Base-by-base conservation (phyloP, 2,329 filamentous ascomycete genomes). In the Colletotrichum sp. region DNA sequence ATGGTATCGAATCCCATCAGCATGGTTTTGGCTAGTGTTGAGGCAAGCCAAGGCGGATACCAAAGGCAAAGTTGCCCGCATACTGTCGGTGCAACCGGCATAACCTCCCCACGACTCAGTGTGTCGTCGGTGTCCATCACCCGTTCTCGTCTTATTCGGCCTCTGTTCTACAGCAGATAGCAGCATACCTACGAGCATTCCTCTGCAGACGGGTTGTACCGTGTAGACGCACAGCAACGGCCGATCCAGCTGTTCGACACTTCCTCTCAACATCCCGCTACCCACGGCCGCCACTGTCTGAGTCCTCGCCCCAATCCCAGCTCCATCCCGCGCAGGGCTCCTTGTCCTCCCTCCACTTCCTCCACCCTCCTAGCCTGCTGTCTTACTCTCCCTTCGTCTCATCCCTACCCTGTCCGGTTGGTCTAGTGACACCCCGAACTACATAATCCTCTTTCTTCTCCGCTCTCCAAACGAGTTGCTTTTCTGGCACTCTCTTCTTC, bases 361-460 rank as follows among this genome's bases (percentile, higher is more conserved):
- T 57, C 63, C 68, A 52, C 63, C 57, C 68, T 39, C 34, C 77
- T 55, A 34, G 63, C 61, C 71, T 26, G 43, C 18, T 65, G 73
- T 76, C 74, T 75, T 66, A 77, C 76, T 66, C 64, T 72, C 64
- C 67, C 63, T 77, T 64, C 66, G 39, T 67, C 75, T 61, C 32
- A 34, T 65, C 30, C 55, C 59, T 63, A 36, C 30, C 48, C 43
- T 57, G 60, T 43, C 12, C 61, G 36, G 66, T 55, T 67, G 71
- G 59, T 65, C 65, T 69, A 74, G 70, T 61, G 59, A 69, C 65
- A 61, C 61, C 26, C 30, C 34, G n/a, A 36, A 43, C 61, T 77
- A 77, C 75, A 77, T 77, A 77, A 75, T 13, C 67, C 61, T 72
- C 75, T 30, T 68, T 74, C 36, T 36, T 77, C 72, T 64, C 73